Percentiles rank a stretch among this genome's conserved stretches.
phyloP scores from a whole-genome alignment of 129 eudicot genomes.

The Solidago caesia region DNA sequence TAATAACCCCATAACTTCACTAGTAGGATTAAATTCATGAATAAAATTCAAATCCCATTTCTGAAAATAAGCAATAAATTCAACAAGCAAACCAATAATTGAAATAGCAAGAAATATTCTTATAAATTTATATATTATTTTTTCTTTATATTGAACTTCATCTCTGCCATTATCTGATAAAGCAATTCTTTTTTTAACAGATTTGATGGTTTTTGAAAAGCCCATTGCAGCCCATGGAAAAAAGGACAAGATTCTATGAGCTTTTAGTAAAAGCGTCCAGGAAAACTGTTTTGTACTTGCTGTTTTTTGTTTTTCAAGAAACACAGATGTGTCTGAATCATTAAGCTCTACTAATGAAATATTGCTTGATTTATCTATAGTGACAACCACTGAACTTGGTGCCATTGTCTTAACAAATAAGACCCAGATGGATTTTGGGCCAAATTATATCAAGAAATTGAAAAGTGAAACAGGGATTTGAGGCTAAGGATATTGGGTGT shows the following conservation, averaged over 20 bases:
- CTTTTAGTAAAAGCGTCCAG: constrained; percentile 64
- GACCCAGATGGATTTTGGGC: constrained; percentile 29
- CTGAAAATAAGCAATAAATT: constrained; percentile 66
- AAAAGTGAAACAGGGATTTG: neutral
- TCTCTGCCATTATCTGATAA: constrained; percentile 55
- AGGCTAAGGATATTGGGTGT: constrained; percentile 11
- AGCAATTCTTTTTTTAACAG: constrained; percentile 59
- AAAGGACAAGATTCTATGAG: constrained; percentile 49
- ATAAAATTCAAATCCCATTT: constrained; percentile 71
- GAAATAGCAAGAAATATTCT: constrained; percentile 64
- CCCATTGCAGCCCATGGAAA: constrained; percentile 65
- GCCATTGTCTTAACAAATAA: constrained; percentile 35
- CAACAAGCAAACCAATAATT: constrained; percentile 49
- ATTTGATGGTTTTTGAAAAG: constrained; percentile 27
- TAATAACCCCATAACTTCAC: constrained; percentile 44
- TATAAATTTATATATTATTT: constrained; percentile 57
- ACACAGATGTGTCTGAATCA: constrained; percentile 37
- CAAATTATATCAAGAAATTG: constrained; percentile 10
- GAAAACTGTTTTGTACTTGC: constrained; percentile 72
- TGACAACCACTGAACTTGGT: constrained; percentile 53
- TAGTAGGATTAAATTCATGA: constrained; percentile 46
- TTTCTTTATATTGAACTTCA: constrained; percentile 62
- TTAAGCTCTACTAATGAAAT: constrained; percentile 53
- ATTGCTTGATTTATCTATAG: constrained; percentile 43
- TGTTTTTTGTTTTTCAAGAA: constrained; percentile 63